Conservation (phyloP, 306 rosid genomes). For the Canavalia gladiata region DNA sequence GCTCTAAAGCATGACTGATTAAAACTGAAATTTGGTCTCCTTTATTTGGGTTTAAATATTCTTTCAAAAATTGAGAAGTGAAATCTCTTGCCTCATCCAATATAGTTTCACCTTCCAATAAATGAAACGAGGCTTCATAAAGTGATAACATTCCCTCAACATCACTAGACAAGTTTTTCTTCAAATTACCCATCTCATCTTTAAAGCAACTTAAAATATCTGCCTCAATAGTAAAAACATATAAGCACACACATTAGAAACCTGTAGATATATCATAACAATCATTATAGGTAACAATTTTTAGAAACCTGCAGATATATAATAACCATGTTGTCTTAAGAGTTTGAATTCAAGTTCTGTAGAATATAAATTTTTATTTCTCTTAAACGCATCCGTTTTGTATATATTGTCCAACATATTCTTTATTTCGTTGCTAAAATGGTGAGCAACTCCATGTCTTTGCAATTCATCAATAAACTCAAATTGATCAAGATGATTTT, state of each 20-base stretch:
- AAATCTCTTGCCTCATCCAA: conserved; percentile 16
- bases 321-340: conserved; percentile 3
- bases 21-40: neutral
- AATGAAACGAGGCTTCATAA: neutral
- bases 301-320: conserved; percentile 11
- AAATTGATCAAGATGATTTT: conserved; percentile 23
- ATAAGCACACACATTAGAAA: too few species aligned
- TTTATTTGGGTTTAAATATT: neutral
- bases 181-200: neutral
- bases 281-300: too few species aligned
- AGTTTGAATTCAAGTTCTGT: neutral
- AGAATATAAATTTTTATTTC: neutral
- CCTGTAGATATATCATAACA: too few species aligned
- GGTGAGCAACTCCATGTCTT: conserved; percentile 16
- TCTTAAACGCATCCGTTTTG: neutral
- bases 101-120: conserved; percentile 8
- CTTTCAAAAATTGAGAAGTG: neutral
- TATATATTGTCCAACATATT: conserved; percentile 20
- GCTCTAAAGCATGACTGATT: neutral
- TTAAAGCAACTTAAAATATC: neutral
- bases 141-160: conserved; percentile 9
- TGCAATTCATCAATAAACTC: conserved; percentile 32
- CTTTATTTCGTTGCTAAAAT: conserved; percentile 12
- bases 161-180: neutral
- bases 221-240: neutral